These are phyloP conservation scores for Dactylellina parvicollis DNA, from an alignment of 2,329 filamentous ascomycete genomes.

Conservation along the genomic window DNA sequence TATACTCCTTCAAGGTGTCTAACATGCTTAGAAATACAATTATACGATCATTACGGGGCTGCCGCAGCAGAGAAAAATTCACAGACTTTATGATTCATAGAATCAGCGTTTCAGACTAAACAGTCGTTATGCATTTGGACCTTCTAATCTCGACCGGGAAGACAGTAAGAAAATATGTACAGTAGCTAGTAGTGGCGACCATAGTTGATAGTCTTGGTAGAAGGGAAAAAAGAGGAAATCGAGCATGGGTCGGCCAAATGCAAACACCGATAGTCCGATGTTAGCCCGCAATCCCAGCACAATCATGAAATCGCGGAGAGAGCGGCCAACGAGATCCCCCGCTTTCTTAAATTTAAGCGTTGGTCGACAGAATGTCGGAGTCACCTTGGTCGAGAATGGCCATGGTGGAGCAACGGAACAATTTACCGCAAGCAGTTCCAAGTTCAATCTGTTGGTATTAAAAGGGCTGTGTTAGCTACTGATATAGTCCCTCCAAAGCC, in stretches of 20 bases:
- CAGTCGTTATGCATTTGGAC: constrained; percentile 38
- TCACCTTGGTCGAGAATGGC: constrained; percentile 96
- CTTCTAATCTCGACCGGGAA: constrained; percentile 34
- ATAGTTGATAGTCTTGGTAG: constrained; percentile 45
- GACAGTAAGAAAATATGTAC: constrained; percentile 44
- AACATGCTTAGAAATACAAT: constrained; percentile 52
- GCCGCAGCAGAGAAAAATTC: constrained; percentile 21
- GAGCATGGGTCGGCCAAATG: constrained; percentile 27
- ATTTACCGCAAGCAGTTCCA: constrained; percentile 97
- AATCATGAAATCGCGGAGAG: constrained; percentile 24
- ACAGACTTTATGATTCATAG: constrained; percentile 45
- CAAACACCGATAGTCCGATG: constrained; percentile 48
- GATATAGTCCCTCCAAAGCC: constrained; percentile 86
- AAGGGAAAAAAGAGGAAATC: neutral
- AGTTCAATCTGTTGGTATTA: constrained; percentile 81
- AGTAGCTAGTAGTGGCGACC: constrained; percentile 23
- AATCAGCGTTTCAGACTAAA: constrained; percentile 36
- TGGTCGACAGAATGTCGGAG: constrained; percentile 92
- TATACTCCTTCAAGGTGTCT: constrained; percentile 17
- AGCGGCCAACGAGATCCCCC: neutral
- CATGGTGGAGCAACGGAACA: constrained; percentile 98
- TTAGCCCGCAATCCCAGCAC: constrained; percentile 3
- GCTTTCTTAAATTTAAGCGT: constrained; percentile 65
- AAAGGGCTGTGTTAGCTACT: constrained; percentile 67
- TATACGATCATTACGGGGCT: constrained; percentile 25